Conservation (phyloP, 371 early-diverging fungal species). For the Mucor lusitanicus region DNA sequence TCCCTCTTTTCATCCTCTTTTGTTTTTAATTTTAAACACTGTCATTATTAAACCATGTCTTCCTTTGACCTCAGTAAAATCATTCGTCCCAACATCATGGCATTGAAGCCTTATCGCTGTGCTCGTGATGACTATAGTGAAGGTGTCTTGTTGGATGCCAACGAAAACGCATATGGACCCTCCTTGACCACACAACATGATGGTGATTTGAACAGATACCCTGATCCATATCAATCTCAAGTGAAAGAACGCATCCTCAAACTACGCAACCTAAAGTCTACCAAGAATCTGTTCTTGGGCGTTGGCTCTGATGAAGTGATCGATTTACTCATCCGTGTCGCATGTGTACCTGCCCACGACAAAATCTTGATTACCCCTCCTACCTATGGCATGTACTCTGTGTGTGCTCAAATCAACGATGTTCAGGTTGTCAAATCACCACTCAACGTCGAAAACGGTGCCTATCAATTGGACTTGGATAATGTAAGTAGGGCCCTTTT, state of each 20-base stretch:
- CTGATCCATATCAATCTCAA: conserved; percentile 87
- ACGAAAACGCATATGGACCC: conserved; percentile 95
- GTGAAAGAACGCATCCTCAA: conserved; percentile 78
- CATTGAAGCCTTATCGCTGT: conserved; percentile 92
- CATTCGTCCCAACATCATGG: conserved; percentile 93
- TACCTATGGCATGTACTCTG: conserved; percentile 98
- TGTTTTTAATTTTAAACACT: background rate
- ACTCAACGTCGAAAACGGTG: conserved; percentile 72
- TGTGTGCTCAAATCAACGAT: conserved; percentile 93
- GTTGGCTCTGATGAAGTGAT: conserved; percentile 97
- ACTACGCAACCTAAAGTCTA: conserved; percentile 66
- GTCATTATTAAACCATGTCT: conserved; percentile 6
- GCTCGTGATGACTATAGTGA: conserved; percentile 94
- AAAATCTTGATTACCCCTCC: conserved; percentile 94
- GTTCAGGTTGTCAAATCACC: conserved; percentile 83
- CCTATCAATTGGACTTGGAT: conserved; percentile 82
- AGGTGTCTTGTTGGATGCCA: conserved; percentile 96
- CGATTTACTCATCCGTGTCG: conserved; percentile 89
- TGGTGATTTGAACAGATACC: conserved; percentile 87
- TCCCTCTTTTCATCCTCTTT: background rate
- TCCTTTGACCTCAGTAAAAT: conserved; percentile 73
- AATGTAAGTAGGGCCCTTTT: conserved; percentile 52
- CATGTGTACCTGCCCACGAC: conserved; percentile 90
- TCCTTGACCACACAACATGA: conserved; percentile 37
- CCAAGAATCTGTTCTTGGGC: conserved; percentile 86